Base-by-base conservation (phyloP, 257 asterid genomes). In the Solanum gandarillasii region DNA sequence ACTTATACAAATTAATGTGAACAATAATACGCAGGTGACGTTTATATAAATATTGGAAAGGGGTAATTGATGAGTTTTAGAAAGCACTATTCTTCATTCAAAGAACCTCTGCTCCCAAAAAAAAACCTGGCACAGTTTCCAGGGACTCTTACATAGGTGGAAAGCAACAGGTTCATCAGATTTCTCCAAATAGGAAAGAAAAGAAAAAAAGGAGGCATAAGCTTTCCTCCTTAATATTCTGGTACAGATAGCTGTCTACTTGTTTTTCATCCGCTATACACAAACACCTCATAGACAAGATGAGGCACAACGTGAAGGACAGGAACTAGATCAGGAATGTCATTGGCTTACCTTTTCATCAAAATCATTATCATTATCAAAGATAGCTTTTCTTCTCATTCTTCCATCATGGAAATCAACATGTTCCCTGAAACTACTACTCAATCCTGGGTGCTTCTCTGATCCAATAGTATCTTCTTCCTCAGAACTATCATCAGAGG, bases 311-410 rank as follows among this genome's bases (percentile, higher is more conserved):
- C 29, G 5, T 38, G n/a, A 27, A 46, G 74, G 48, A 41, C 38
- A 88, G 68, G 81, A 88, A 71, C 21, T 46, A 62, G 16, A 87
- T 29, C 29, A 70, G 4, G 35, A 79, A 88, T 39, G 36, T 18
- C 73, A 88, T 32, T 48, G 76, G 83, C 83, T 62, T 92, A 95
- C 98, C 98, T 91, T 87, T 39, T 76, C 88, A 87, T 91, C 88
- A 67, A 86, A 62, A 81, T 92, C 94, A 90, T 83, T 86, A 81
- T 91, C 98, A 93, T 94, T 90, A 86, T 75, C 94, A 91, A 95
- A 97, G 89, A 94, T 91, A 88, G 98, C 98, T 94, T 92, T 95
- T 90, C 99, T 96, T 89, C 99, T 94, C 94, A 92, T 90, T 91
- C 99, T 96, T 91, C 98, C 98, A 8, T 92, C 98, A 87, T 88